These are phyloP conservation scores for Hirschioporus abietinus DNA, from an alignment of 768 basidiomycete genomes.

Conservation along the genomic window DNA sequence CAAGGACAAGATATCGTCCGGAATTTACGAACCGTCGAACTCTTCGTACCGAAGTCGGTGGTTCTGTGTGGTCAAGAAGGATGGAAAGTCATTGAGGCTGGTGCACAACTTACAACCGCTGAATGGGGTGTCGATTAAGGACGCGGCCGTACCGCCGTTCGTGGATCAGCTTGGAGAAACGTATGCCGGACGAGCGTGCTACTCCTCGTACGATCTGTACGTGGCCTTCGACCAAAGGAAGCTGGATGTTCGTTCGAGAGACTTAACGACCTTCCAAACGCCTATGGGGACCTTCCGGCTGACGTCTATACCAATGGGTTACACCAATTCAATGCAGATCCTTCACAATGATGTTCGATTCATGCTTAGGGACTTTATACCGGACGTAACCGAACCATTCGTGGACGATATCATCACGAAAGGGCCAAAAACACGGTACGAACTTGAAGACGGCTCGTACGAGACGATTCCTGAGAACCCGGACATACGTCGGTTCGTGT, in stretches of 20 bases:
- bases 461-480: slow-evolving; percentile 23
- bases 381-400: slow-evolving; percentile 17
- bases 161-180: slow-evolving; percentile 16
- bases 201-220: slow-evolving; percentile 12
- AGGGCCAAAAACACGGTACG: slow-evolving; percentile 22
- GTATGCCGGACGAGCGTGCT: slow-evolving; percentile 13
- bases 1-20: slow-evolving; percentile 22
- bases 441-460: slow-evolving; percentile 11
- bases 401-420: slow-evolving; percentile 22
- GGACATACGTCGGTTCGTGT: slow-evolving; percentile 26
- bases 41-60: slow-evolving; percentile 20
- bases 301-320: slow-evolving; percentile 14
- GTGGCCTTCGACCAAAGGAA: slow-evolving; percentile 14
- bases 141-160: slow-evolving; percentile 14
- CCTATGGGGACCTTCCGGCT: slow-evolving; percentile 11
- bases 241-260: slow-evolving; percentile 11
- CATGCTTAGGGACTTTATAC: slow-evolving; percentile 30
- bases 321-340: slow-evolving; percentile 17
- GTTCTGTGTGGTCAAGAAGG: slow-evolving; percentile 24
- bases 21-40: slow-evolving; percentile 17
- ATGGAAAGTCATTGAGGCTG: slow-evolving; percentile 8
- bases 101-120: slow-evolving; percentile 17
- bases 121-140: slow-evolving; percentile 17
- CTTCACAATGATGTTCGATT: slow-evolving; percentile 32
- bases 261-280: slow-evolving; percentile 17